These are phyloP conservation scores for Teratosphaeria epicoccoides DNA, from an alignment of 2,329 filamentous ascomycete species.

Conservation along the genomic window DNA sequence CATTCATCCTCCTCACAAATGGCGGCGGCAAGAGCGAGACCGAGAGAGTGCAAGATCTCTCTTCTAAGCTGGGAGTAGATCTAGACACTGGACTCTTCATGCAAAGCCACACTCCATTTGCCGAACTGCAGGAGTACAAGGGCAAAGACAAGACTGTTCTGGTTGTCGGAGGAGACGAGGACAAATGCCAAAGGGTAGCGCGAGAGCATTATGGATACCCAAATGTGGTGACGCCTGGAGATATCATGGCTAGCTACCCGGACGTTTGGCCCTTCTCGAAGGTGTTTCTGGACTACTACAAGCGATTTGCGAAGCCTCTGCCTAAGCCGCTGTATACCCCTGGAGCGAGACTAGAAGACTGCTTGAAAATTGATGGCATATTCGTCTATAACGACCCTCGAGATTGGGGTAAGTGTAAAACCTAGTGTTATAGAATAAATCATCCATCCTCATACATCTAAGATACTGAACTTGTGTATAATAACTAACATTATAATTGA, in stretches of 20 bases:
- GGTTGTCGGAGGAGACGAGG: conserved; percentile 38
- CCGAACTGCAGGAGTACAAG: conserved; percentile 54
- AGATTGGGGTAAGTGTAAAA: conserved; percentile 95
- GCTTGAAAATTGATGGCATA: conserved; percentile 74
- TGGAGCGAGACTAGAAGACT: conserved; percentile 29
- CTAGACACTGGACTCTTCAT: conserved; percentile 64
- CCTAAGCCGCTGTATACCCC: conserved; percentile 40
- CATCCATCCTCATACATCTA: too few relatives aligned
- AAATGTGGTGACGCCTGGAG: conserved; percentile 73
- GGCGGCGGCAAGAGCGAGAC: conserved; percentile 78
- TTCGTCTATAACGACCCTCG: conserved; percentile 93
- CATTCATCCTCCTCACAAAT: conserved; percentile 92
- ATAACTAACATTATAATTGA: too few relatives aligned
- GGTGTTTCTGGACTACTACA: conserved; percentile 53
- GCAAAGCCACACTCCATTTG: conserved; percentile 84
- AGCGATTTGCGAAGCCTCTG: conserved; percentile 45
- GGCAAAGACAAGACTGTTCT: conserved; percentile 43
- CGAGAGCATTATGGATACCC: conserved; percentile 43
- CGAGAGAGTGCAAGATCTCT: conserved; percentile 61
- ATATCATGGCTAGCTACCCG: conserved; percentile 65
- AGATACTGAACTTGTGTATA: too few relatives aligned
- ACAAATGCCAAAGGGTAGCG: conserved; percentile 60
- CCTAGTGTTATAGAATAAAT: too few relatives aligned
- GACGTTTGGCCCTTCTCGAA: conserved; percentile 75
- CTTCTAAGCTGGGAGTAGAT: conserved; percentile 51